A percentile compares a stretch with the other conserved stretches of the same genome.
Conservation (phyloP, 1,284 basidiomycete genomes). For the Inonotus hispidus region DNA sequence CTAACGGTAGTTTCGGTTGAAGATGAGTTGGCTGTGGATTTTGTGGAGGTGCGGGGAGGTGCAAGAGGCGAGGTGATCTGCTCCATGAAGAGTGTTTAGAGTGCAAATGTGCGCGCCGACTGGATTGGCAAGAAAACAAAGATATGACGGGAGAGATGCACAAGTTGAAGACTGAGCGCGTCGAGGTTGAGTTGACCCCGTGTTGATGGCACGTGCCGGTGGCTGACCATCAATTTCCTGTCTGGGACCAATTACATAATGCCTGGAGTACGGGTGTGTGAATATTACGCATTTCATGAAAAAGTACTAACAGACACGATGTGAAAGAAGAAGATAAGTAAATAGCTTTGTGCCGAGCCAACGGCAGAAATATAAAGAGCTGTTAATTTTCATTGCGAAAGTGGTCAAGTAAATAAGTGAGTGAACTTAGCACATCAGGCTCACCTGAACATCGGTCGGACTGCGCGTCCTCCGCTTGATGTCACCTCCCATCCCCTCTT, state of each 20-base stretch:
- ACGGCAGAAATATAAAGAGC: background rate
- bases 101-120: background rate
- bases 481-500: background rate
- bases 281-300: background rate
- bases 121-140: constrained; percentile 3
- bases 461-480: background rate
- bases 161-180: background rate
- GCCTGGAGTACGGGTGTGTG: no score
- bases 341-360: background rate
- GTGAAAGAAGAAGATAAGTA: background rate
- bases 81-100: constrained; percentile 45
- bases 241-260: no score
- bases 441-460: background rate
- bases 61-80: constrained; percentile 64
- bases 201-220: background rate
- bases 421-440: background rate
- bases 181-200: background rate
- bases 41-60: constrained; percentile 48
- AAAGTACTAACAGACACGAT: background rate
- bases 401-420: no score
- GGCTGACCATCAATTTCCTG: constrained; percentile 3
- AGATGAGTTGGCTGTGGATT: constrained; percentile 47
- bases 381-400: no score
- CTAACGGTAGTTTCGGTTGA: constrained; percentile 58
- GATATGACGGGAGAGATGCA: background rate